Evolutionary conservation across 1,284 basidiomycete genomes (phyloP), one percentile per base, ranked within the genome.

Genomic region (Rhodotorula sp.): DNA sequence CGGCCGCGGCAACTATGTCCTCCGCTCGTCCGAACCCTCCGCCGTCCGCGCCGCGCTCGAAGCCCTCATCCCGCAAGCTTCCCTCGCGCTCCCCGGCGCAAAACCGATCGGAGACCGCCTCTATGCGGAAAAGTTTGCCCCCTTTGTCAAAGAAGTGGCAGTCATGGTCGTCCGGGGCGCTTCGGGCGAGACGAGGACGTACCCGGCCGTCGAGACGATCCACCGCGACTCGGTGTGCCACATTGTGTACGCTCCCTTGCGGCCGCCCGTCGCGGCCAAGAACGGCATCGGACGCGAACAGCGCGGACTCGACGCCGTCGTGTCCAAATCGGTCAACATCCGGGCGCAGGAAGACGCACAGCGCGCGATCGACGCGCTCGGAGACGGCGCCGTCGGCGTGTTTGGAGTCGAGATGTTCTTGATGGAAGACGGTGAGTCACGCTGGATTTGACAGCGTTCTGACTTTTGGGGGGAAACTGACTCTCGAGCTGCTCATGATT

Each of bases 381-480:
- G 78, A 48, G 82, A 86, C 44, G 95, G 95, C 7, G 95, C 95
- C 3, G 74, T 79, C 30, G 96, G 96, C 24, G 88, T 98, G 42
- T 99, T 97, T 82, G 95, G 95, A 6, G 95, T 99, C 0, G 96
- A 99, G 81, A 93, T 99, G 92, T 99, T 99, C 82, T 83, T 98
- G 60, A 86, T 96, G 85, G 82, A 85, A 42, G 87, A 94, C 78
- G 94, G 95, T 91, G 77, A 77, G 86, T 30, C 14, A 58, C 49
- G 70, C 54, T 44, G 51, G 60, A 15, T 48, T 63, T 26, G 10
- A 26, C 37, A 14, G 1, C n/a, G 3, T 8, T 29, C 14, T 3
- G 10, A 6, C 26, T 12, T 37, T 10, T 17, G 22, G 15, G 5
- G 15, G 44, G 17, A 20, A n/a, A 45, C 26, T 49, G 0, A 56